Conservation (phyloP, 306 rosid genomes). For the Sicyos baderoa region DNA sequence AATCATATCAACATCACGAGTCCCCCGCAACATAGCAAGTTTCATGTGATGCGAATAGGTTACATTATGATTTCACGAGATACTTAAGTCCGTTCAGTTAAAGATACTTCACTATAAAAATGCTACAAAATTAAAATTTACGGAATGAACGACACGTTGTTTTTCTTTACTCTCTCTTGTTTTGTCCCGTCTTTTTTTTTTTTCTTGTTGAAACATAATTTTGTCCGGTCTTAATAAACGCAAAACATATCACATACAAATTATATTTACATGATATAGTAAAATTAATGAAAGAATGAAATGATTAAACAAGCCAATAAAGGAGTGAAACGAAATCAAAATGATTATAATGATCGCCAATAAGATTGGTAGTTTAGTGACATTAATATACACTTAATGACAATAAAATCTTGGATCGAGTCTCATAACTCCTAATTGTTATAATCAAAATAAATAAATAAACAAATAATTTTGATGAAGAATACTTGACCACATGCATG, state of each 20-base stretch:
- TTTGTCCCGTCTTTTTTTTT: no score
- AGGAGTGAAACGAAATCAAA: background rate
- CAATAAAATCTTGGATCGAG: no score
- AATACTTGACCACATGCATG: constrained; percentile 16
- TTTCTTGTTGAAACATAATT: no score
- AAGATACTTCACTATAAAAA: background rate
- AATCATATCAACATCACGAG: background rate
- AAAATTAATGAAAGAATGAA: background rate
- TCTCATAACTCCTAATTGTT: no score
- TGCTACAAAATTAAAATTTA: background rate
- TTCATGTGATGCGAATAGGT: background rate
- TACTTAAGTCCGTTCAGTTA: background rate
- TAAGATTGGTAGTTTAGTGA: no score
- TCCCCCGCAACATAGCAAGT: background rate
- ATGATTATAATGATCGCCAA: no score
- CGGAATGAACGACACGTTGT: background rate
- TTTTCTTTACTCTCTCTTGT: background rate
- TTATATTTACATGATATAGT: no score
- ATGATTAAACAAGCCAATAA: background rate
- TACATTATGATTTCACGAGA: background rate
- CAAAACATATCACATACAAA: no score
- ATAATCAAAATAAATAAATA: no score
- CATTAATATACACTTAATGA: no score
- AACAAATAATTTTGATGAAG: no score
- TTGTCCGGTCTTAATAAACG: no score